Conservation (phyloP, 306 rosid species). For the Fragaria ananassa region DNA sequence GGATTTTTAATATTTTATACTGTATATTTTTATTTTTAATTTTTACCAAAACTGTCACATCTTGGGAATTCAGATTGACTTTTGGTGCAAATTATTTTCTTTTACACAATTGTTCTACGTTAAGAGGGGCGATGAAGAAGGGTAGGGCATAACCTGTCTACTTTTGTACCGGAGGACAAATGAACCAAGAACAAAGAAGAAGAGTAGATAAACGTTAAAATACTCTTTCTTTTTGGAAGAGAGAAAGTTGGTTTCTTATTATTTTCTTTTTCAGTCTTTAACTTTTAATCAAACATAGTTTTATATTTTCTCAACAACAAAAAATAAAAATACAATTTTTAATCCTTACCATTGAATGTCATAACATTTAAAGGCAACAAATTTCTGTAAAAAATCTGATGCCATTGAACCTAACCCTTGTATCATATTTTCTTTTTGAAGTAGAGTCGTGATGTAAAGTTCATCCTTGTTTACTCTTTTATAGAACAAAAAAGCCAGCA, state of each 20-base stretch:
- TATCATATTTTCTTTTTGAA: conserved; percentile 5
- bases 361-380: neutral
- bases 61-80: neutral
- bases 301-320: neutral
- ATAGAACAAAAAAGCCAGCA: neutral
- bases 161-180: neutral
- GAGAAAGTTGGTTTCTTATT: neutral
- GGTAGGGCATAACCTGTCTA: neutral
- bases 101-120: too few relatives aligned
- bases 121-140: neutral
- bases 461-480: neutral
- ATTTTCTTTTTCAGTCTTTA: neutral
- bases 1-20: too few relatives aligned
- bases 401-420: neutral
- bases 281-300: neutral
- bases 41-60: too few relatives aligned
- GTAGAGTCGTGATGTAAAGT: neutral
- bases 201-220: neutral
- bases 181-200: neutral
- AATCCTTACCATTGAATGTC: neutral
- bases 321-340: too few relatives aligned
- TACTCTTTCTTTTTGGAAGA: neutral
- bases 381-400: neutral
- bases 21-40: too few relatives aligned
- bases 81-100: neutral